phyloP scores from a whole-genome alignment of 2,329 filamentous ascomycete species.

The Fusarium denticulatum region DNA sequence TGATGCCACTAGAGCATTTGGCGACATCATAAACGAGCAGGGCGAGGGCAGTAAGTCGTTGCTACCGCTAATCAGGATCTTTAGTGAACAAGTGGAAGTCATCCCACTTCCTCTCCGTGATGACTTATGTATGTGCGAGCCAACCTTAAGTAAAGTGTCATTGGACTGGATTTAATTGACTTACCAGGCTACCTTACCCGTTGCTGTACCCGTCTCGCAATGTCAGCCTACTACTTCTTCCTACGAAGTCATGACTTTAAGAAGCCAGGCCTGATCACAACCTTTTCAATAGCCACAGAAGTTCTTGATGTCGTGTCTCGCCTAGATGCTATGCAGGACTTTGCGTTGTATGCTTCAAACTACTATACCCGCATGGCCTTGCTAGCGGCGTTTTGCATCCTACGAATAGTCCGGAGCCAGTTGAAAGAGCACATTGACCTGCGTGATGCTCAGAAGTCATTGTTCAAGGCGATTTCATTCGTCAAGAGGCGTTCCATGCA shows the following conservation, averaged over 20 bases:
- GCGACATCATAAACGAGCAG: background rate
- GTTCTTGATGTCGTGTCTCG: background rate
- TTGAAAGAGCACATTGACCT: background rate
- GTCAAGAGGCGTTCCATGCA: background rate
- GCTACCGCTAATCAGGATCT: background rate
- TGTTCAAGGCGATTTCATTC: background rate
- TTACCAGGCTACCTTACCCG: background rate
- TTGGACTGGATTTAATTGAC: background rate
- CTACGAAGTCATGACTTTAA: background rate
- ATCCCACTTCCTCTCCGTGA: background rate
- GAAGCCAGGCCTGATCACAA: background rate
- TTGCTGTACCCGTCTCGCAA: background rate
- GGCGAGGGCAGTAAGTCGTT: background rate
- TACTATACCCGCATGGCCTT: background rate
- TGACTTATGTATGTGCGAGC: background rate
- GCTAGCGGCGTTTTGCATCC: slow-evolving; percentile 1
- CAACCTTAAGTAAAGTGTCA: background rate
- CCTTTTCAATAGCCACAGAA: background rate
- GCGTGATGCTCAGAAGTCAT: background rate
- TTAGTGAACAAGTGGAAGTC: background rate
- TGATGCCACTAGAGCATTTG: background rate
- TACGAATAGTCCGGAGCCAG: background rate
- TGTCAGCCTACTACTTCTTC: slow-evolving; percentile 1
- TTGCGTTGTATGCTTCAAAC: background rate
- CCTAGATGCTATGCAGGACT: slow-evolving; percentile 1